Percentiles rank a stretch among this genome's conserved stretches.
Conservation (phyloP, 2,329 filamentous ascomycete species). For the Claviceps maximensis region DNA sequence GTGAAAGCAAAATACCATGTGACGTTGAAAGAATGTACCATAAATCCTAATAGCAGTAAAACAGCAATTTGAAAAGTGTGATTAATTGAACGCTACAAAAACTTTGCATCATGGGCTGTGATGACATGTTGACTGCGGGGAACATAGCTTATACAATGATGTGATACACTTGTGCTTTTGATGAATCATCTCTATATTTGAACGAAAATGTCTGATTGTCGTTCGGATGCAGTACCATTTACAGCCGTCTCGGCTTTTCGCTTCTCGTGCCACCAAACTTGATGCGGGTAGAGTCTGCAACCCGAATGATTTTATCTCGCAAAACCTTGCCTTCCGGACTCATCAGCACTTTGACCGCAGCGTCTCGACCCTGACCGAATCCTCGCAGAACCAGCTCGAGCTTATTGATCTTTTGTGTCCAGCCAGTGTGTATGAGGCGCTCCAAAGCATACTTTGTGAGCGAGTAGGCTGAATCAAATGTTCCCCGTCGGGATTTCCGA, state of each 20-base stretch:
- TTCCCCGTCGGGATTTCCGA: conserved; percentile 62
- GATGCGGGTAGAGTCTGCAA: conserved; percentile 75
- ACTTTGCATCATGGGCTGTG: no score
- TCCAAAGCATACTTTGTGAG: conserved; percentile 71
- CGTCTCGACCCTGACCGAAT: conserved; percentile 78
- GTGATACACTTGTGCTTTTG: conserved; percentile 19
- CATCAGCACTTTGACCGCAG: conserved; percentile 77
- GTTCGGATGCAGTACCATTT: conserved; percentile 7
- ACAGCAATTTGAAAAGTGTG: not conserved
- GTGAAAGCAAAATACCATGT: conserved; percentile 3
- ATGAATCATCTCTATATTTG: not conserved
- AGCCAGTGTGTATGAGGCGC: conserved; percentile 69
- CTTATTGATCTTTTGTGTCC: conserved; percentile 59
- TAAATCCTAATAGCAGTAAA: not conserved
- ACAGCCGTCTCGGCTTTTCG: conserved; percentile 67
- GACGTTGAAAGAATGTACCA: conserved; percentile 1
- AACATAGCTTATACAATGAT: conserved; percentile 20
- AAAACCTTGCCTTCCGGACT: conserved; percentile 71
- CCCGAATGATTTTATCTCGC: conserved; percentile 59
- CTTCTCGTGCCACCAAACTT: conserved; percentile 95
- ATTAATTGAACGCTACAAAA: no score
- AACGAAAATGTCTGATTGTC: not conserved
- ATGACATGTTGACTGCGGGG: conserved; percentile 14
- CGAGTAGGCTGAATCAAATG: conserved; percentile 89
- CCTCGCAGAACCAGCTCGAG: conserved; percentile 75